phyloP scores from a whole-genome alignment of 306 rosid species.

The barrel medic (Medicago truncatula) region DNA sequence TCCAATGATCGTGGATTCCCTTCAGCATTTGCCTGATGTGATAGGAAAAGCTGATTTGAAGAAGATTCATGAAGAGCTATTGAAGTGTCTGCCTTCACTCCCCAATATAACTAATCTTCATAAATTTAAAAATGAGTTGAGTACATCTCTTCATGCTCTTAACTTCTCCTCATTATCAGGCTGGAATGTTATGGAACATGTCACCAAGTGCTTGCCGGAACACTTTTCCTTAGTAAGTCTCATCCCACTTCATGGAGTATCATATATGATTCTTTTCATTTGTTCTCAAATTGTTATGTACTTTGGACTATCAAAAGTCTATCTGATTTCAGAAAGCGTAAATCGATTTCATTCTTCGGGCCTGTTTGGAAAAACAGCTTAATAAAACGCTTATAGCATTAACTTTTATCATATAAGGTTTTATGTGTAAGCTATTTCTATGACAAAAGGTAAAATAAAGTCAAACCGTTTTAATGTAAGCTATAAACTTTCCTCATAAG shows the following conservation, averaged over 20 bases:
- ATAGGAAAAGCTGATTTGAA: slow-evolving; percentile 50
- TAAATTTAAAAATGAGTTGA: slow-evolving; percentile 43
- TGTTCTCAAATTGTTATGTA: background rate
- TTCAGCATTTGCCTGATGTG: slow-evolving; percentile 47
- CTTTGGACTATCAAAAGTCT: background rate
- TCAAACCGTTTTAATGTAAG: background rate
- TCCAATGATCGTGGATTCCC: slow-evolving; percentile 53
- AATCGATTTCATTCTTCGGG: background rate
- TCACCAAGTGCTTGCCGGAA: slow-evolving; percentile 55
- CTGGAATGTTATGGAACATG: slow-evolving; percentile 51
- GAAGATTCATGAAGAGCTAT: slow-evolving; percentile 52
- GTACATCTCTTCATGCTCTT: slow-evolving; percentile 46
- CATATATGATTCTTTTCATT: slow-evolving; percentile 12
- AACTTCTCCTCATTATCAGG: slow-evolving; percentile 54
- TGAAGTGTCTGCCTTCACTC: slow-evolving; percentile 56
- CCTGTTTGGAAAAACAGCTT: background rate
- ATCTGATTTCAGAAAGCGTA: background rate
- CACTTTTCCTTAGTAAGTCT: slow-evolving; percentile 46
- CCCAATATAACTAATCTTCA: slow-evolving; percentile 50
- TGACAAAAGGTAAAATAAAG: too few relatives aligned
- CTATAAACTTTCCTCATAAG: too few relatives aligned
- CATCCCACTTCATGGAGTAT: slow-evolving; percentile 27
- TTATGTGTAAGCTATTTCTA: too few relatives aligned
- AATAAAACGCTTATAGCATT: background rate
- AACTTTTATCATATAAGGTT: too few relatives aligned